A percentile compares a stretch with the other conserved stretches of the same genome.
phyloP scores from a whole-genome alignment of 441 rosid species.

The Erodium moschatum region DNA sequence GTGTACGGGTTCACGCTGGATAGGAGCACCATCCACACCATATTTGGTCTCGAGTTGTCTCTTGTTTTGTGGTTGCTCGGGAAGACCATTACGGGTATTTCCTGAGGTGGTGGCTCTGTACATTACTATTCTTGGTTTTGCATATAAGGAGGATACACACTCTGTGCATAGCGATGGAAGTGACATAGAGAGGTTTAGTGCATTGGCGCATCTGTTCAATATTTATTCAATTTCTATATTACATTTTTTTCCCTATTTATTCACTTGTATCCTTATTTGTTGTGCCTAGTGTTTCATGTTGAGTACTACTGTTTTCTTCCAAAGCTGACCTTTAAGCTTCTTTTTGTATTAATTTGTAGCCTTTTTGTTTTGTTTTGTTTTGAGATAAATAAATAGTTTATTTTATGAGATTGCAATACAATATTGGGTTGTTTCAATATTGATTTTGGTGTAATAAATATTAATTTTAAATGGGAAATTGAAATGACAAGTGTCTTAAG shows the following conservation, averaged over 20 bases:
- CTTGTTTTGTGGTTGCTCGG: constrained; percentile 84
- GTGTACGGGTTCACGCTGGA: constrained; percentile 67
- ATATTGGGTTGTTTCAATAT: too few relatives aligned
- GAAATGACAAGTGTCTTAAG: not conserved
- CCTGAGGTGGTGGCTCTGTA: constrained; percentile 25
- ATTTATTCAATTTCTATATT: too few relatives aligned
- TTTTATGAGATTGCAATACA: too few relatives aligned
- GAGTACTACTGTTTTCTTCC: not conserved
- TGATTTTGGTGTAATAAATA: too few relatives aligned
- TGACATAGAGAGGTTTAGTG: not conserved
- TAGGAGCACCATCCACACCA: constrained; percentile 61
- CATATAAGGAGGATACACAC: too few relatives aligned
- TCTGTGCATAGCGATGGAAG: too few relatives aligned
- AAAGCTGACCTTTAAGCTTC: not conserved
- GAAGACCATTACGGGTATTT: constrained; percentile 55
- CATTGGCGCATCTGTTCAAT: not conserved
- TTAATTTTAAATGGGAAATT: too few relatives aligned
- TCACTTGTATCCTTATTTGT: not conserved
- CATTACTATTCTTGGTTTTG: not conserved
- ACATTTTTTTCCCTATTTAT: not conserved
- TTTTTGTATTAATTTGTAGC: not conserved
- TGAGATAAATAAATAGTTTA: too few relatives aligned
- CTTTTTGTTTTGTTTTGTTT: too few relatives aligned
- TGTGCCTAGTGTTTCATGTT: not conserved
- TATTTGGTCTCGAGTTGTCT: constrained; percentile 66